Percentiles rank a stretch among this genome's conserved stretches.
Evolutionary conservation across 805 yeast species (phyloP).

Genomic region (Torulaspora franciscae): DNA sequence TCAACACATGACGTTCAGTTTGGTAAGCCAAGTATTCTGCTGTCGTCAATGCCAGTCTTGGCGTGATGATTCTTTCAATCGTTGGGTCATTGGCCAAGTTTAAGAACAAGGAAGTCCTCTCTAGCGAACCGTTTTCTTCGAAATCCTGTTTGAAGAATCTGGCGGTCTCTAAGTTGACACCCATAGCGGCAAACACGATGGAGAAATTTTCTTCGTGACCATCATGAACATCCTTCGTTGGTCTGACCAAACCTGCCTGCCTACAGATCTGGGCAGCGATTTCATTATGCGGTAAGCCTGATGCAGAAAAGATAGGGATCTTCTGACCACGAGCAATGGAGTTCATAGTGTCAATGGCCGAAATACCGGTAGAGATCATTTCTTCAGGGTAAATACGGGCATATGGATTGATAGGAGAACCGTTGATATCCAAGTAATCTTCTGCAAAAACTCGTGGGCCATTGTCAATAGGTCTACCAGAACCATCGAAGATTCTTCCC

Average conservation of each 20-base stretch:
- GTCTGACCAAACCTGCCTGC: conserved; percentile 98
- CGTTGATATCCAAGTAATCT: conserved; percentile 96
- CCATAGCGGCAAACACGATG: conserved; percentile 99
- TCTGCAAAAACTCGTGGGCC: conserved; percentile 99
- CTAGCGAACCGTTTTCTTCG: conserved; percentile 97
- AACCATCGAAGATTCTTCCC: conserved; percentile 98
- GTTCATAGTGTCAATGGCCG: conserved; percentile 98
- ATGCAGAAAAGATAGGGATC: conserved; percentile 97
- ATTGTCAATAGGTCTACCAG: conserved; percentile 96
- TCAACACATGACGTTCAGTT: conserved; percentile 97
- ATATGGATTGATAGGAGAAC: conserved; percentile 96
- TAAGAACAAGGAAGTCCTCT: conserved; percentile 93
- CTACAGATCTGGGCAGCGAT: conserved; percentile 99
- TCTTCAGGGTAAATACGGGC: conserved; percentile 99
- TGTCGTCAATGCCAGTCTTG: conserved; percentile 96
- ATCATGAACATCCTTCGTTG: conserved; percentile 98
- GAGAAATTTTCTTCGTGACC: conserved; percentile 99
- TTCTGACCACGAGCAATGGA: conserved; percentile 99
- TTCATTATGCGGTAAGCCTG: conserved; percentile 99
- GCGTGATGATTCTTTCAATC: conserved; percentile 98
- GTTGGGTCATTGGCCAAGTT: conserved; percentile 99
- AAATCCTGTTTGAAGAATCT: conserved; percentile 98
- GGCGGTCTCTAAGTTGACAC: conserved; percentile 97
- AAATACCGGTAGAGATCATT: conserved; percentile 98
- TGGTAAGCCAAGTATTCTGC: conserved; percentile 98